These are phyloP conservation scores for Pythium folliculosum DNA, from an alignment of 352 stramenopile genomes.

Conservation along the genomic window DNA sequence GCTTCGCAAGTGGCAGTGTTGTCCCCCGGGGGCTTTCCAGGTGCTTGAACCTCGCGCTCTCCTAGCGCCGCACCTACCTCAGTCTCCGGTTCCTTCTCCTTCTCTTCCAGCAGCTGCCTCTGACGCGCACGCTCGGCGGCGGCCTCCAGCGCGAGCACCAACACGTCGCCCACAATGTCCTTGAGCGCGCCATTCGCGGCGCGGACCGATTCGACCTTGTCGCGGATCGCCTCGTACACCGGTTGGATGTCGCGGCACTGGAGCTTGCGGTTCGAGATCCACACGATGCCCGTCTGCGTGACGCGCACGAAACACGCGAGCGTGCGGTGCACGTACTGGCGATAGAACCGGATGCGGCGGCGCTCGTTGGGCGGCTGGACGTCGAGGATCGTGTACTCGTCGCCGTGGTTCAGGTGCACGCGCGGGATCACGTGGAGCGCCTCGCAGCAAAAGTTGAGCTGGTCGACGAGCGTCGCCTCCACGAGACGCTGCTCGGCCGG, in stretches of 20 bases:
- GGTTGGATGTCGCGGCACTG: conserved; percentile 66
- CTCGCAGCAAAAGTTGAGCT: conserved; percentile 75
- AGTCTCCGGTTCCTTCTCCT: conserved; percentile 1
- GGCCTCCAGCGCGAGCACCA: conserved; percentile 12
- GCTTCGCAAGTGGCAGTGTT: neutral
- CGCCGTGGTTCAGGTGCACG: conserved; percentile 53
- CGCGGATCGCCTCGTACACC: conserved; percentile 64
- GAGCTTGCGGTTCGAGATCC: conserved; percentile 81
- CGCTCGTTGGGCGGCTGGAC: conserved; percentile 33
- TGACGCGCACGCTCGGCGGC: neutral
- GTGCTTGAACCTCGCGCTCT: neutral
- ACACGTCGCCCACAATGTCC: conserved; percentile 30
- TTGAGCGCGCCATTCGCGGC: conserved; percentile 43
- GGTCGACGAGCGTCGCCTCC: conserved; percentile 59
- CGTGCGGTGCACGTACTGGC: conserved; percentile 67
- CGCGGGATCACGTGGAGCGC: conserved; percentile 62
- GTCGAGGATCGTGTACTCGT: conserved; percentile 48
- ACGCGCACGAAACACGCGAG: conserved; percentile 71
- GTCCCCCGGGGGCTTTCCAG: too few relatives aligned
- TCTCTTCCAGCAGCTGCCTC: neutral
- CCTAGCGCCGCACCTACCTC: neutral
- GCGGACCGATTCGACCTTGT: conserved; percentile 52
- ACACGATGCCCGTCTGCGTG: conserved; percentile 76
- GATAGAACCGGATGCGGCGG: conserved; percentile 54
- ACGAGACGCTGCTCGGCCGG: conserved; percentile 51